Evolutionary conservation across 2,329 filamentous ascomycete genomes (phyloP).

Genomic region (Botrytis sinoallii): DNA sequence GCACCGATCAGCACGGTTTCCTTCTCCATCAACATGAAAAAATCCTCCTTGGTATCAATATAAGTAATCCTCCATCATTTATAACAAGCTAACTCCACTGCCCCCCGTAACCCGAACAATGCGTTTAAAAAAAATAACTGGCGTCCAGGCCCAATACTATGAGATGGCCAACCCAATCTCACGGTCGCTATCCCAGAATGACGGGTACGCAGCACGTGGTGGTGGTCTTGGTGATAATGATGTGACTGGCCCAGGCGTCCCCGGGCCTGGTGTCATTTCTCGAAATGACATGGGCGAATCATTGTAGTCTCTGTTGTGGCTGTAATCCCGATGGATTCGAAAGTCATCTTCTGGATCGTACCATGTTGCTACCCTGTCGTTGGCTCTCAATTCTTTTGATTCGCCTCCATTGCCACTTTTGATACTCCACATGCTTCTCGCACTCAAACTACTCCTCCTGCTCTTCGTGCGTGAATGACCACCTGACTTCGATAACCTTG

Average conservation of each 20-base stretch:
- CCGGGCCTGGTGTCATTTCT: not conserved
- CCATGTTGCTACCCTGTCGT: conserved; percentile 29
- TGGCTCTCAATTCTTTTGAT: conserved; percentile 22
- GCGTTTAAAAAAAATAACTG: conserved; percentile 2
- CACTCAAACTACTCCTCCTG: conserved; percentile 35
- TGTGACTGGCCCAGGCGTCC: not conserved
- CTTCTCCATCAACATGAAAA: not conserved
- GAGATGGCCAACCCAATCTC: conserved; percentile 19
- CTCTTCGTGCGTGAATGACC: conserved; percentile 35
- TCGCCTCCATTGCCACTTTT: conserved; percentile 23
- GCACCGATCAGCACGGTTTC: not conserved
- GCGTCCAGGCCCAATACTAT: conserved; percentile 15
- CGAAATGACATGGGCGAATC: conserved; percentile 25
- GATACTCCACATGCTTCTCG: conserved; percentile 32
- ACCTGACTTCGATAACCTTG: conserved; percentile 50
- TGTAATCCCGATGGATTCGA: conserved; percentile 21
- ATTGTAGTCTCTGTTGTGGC: conserved; percentile 23
- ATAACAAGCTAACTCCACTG: conserved; percentile 16
- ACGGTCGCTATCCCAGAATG: conserved; percentile 13
- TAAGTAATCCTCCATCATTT: not conserved
- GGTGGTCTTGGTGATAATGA: conserved; percentile 15
- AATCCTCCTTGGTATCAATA: conserved; percentile 20
- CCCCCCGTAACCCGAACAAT: conserved; percentile 2
- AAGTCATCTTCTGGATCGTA: conserved; percentile 31
- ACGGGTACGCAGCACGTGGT: not conserved